Percentiles rank a stretch among this genome's conserved stretches.
These are phyloP conservation scores for Daldinia sp. DNA, from an alignment of 2,329 filamentous ascomycete genomes.

Conservation along the genomic window DNA sequence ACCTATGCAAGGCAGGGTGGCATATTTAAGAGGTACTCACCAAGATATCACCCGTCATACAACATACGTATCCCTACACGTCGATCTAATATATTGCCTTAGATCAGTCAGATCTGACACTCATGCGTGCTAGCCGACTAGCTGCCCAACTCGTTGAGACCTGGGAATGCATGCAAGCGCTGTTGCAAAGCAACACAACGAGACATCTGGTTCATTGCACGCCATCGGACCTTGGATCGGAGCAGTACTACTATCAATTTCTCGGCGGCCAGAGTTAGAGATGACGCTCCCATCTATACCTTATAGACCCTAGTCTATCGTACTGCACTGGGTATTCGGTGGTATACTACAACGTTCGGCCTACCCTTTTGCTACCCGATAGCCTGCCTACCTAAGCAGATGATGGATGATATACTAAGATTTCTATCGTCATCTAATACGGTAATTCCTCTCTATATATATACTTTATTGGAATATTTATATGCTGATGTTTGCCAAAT, in stretches of 20 bases:
- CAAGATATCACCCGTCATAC: conserved; percentile 23
- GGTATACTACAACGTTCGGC: conserved; percentile 25
- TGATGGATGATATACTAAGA: not conserved
- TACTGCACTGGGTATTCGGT: conserved; percentile 18
- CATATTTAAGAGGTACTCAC: no score
- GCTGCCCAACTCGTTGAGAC: conserved; percentile 13
- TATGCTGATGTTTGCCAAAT: not conserved
- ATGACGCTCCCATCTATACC: conserved; percentile 22
- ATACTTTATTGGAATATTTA: not conserved
- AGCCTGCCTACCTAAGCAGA: no score
- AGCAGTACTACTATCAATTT: conserved; percentile 24
- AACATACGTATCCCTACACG: conserved; percentile 16
- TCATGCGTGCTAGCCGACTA: conserved; percentile 17
- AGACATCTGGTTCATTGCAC: conserved; percentile 23
- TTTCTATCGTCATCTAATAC: not conserved
- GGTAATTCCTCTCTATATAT: not conserved
- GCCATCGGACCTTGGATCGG: conserved; percentile 34
- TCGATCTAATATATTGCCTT: conserved; percentile 18
- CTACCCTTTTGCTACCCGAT: not conserved
- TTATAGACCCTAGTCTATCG: conserved; percentile 17
- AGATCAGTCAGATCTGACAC: conserved; percentile 24
- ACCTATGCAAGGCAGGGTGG: conserved; percentile 1
- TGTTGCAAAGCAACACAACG: conserved; percentile 21
- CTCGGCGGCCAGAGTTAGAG: conserved; percentile 23
- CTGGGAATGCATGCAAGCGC: conserved; percentile 27